Base-by-base conservation (phyloP, 345 rosid species). In the Aurinia saxatilis region DNA sequence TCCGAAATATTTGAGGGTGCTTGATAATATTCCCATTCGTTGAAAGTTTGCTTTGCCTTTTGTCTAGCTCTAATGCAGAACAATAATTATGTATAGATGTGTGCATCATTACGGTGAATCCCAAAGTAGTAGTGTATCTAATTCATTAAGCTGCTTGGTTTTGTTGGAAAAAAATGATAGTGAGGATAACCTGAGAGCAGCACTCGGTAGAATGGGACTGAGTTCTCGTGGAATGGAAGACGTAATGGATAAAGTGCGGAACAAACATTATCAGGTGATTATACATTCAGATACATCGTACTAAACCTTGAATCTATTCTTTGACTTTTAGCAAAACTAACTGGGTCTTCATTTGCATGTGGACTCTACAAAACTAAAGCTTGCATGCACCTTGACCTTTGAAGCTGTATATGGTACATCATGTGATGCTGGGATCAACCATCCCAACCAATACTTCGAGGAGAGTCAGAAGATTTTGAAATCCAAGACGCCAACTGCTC, bases 341-440 rank as follows among this genome's bases (percentile, higher is more conserved):
- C 46, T 2, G 0, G 17, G 25, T 52, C 10, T 16, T 54, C 33
- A 18, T 62, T 37, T 39, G 31, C 45, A 48, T 59, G 42, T 62
- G 57, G 40, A 57, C 35, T 48, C 15, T 37, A 12, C 41, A 56
- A 57, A 38, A 63, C 25, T 63, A 58, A 83, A 92, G 99, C 75
- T 93, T 67, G 96, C 96, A 8, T 93, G 97, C 79, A 93, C 99
- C 16, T 66, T 90, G 59, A 85, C 90, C 2, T 93, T 87, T 64
- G 99, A 90, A 76, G 87, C 86, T 53, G 73, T 90, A 66, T 90
- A 90, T 50, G 79, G 81, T 42, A 70, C 80, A 56, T 65, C 88
- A 17, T 76, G 80, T 56, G 97, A 87, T 74, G 73, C 90, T 54
- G 97, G 96, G 18, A 81, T 90, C 77, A 93, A 90, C 67, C 99